Conservation (phyloP, 2,329 filamentous ascomycete species). For the Dothiorella sarmentorum region DNA sequence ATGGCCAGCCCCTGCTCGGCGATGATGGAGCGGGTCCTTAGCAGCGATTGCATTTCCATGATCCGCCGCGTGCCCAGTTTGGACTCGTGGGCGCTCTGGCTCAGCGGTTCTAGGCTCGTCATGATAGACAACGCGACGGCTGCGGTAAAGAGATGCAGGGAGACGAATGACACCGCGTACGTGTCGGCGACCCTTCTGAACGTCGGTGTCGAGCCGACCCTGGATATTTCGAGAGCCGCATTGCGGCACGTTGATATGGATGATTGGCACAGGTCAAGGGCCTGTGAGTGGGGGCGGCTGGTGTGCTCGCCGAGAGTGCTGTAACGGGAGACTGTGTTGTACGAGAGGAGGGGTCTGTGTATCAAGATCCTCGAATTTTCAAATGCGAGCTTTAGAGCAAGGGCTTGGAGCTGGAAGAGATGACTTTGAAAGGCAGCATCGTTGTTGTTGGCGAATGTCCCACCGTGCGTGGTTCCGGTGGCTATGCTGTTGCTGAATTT, state of each 20-base stretch:
- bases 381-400: background rate
- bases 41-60: background rate
- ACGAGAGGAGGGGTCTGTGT: background rate
- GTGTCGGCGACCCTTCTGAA: background rate
- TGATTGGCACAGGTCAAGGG: background rate
- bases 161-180: background rate
- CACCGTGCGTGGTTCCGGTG: no score
- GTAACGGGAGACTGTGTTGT: background rate
- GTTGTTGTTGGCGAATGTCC: background rate
- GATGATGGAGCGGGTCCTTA: background rate
- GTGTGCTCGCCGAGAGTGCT: background rate
- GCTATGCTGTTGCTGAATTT: background rate
- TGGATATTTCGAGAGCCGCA: background rate
- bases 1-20: background rate
- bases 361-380: background rate
- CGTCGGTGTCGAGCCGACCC: background rate
- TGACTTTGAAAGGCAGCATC: background rate
- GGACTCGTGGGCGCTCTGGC: background rate
- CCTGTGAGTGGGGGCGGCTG: background rate
- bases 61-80: background rate
- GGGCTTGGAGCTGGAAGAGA: slow-evolving; percentile 1
- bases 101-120: background rate
- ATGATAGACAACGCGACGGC: background rate
- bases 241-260: background rate
- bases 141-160: slow-evolving; percentile 1